Conservation (phyloP, 495 filamentous ascomycete genomes). For the Xylaria scruposa region DNA sequence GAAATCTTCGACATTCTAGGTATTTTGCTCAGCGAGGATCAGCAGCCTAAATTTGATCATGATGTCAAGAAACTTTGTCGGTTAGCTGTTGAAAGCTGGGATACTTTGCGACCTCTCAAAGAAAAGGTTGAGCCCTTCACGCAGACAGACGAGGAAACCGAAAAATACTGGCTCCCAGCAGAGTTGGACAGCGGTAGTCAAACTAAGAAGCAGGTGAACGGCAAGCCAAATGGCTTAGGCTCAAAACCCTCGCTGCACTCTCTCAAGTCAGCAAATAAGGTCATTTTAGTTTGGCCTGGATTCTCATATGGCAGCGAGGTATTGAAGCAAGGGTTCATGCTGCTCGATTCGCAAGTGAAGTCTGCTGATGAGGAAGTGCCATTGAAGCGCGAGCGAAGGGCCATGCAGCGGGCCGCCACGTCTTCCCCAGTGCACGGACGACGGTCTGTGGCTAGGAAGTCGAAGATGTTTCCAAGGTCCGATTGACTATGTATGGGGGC, state of each 20-base stretch:
- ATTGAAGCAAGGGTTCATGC: conserved; percentile 26
- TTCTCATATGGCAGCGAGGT: conserved; percentile 22
- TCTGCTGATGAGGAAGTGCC: neutral
- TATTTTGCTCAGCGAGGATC: neutral
- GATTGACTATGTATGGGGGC: conserved; percentile 20
- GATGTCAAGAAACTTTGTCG: conserved; percentile 9
- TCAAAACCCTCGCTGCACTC: conserved; percentile 16
- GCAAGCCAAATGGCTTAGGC: conserved; percentile 10
- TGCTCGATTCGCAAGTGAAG: conserved; percentile 17
- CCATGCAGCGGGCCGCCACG: conserved; percentile 1
- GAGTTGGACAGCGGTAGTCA: conserved; percentile 9
- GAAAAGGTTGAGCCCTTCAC: conserved; percentile 24
- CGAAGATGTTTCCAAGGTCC: neutral
- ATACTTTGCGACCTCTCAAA: conserved; percentile 4
- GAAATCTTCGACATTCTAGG: neutral
- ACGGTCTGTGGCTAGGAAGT: neutral
- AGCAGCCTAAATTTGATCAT: neutral
- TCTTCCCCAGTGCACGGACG: neutral
- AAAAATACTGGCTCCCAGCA: conserved; percentile 25
- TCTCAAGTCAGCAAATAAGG: neutral
- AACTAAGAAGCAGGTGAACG: conserved; percentile 9
- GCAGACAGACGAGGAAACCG: conserved; percentile 1
- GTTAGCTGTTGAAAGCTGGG: conserved; percentile 11
- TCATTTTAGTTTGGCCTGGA: conserved; percentile 21
- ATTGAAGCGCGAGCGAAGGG: conserved; percentile 13